These are phyloP conservation scores for Fusarium albosuccineum DNA, from an alignment of 2,329 filamentous ascomycete species.

Conservation along the genomic window DNA sequence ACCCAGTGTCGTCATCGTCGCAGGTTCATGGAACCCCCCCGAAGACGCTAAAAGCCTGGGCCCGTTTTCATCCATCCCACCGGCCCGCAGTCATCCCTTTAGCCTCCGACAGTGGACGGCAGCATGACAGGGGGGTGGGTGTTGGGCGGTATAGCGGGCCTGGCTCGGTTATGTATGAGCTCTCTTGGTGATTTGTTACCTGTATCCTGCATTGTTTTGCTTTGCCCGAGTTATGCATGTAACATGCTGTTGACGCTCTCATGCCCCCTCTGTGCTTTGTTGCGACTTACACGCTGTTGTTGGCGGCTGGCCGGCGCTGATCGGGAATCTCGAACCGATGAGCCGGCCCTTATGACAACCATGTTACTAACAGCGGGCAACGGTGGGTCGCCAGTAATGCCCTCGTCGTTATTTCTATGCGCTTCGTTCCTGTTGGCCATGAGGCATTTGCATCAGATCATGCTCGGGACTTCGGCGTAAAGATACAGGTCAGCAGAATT, in stretches of 20 bases:
- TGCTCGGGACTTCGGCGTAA: background rate
- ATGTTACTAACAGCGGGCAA: slow-evolving; percentile 15
- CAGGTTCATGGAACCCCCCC: slow-evolving; percentile 20
- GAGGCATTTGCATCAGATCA: slow-evolving; percentile 38
- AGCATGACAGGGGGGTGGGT: background rate
- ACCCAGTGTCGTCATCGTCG: slow-evolving; percentile 44
- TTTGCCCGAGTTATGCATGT: background rate
- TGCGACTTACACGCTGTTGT: background rate
- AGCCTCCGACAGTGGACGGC: slow-evolving; percentile 21
- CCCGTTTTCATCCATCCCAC: slow-evolving; percentile 36
- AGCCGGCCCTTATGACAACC: slow-evolving; percentile 17
- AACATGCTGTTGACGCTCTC: background rate
- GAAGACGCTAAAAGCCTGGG: slow-evolving; percentile 22
- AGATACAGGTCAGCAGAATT: background rate
- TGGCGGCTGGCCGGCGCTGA: slow-evolving; percentile 1
- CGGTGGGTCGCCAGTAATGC: slow-evolving; percentile 9
- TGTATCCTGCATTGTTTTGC: background rate
- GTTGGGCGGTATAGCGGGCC: background rate
- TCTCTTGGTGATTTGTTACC: background rate
- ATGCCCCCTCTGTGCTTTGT: background rate
- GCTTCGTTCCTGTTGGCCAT: slow-evolving; percentile 19
- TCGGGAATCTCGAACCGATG: slow-evolving; percentile 35
- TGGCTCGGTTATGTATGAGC: slow-evolving; percentile 2
- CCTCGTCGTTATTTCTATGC: slow-evolving; percentile 16
- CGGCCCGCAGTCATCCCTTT: slow-evolving; percentile 36